These are phyloP conservation scores for Saturnispora diversa DNA, from an alignment of 805 yeast species.

Conservation along the genomic window DNA sequence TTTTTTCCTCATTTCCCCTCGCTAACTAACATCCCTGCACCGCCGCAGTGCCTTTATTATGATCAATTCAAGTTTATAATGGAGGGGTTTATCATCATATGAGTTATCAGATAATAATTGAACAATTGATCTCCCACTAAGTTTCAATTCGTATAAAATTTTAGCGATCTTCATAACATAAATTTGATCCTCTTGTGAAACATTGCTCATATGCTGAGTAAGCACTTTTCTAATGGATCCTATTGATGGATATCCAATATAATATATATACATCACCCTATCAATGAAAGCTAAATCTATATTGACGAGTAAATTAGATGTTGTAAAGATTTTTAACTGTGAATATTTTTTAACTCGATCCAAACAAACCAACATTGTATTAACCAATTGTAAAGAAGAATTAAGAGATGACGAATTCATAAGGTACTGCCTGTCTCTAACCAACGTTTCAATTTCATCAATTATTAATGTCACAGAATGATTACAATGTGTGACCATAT, in stretches of 20 bases:
- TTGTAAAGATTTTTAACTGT: slow-evolving; percentile 34
- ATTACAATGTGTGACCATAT: slow-evolving; percentile 18
- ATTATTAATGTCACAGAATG: slow-evolving; percentile 26
- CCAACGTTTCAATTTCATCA: slow-evolving; percentile 41
- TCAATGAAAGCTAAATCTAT: slow-evolving; percentile 39
- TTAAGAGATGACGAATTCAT: slow-evolving; percentile 33
- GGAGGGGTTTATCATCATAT: no score
- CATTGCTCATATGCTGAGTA: background rate
- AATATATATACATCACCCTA: slow-evolving; percentile 33
- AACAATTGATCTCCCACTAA: background rate
- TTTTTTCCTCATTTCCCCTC: background rate
- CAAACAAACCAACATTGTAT: slow-evolving; percentile 35
- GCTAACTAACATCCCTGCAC: slow-evolving; percentile 9
- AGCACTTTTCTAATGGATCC: slow-evolving; percentile 2
- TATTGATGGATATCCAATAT: slow-evolving; percentile 30
- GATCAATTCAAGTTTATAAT: background rate
- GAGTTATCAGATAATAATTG: background rate
- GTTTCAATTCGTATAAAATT: background rate
- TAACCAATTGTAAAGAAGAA: slow-evolving; percentile 33
- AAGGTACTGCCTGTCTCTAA: slow-evolving; percentile 32
- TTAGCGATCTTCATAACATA: background rate
- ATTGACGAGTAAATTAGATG: slow-evolving; percentile 33
- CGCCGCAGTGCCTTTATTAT: background rate
- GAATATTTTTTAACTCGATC: slow-evolving; percentile 31
- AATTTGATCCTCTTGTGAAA: background rate